Conservation (phyloP, 352 stramenopile genomes). For the Labyrinthula sp. region DNA sequence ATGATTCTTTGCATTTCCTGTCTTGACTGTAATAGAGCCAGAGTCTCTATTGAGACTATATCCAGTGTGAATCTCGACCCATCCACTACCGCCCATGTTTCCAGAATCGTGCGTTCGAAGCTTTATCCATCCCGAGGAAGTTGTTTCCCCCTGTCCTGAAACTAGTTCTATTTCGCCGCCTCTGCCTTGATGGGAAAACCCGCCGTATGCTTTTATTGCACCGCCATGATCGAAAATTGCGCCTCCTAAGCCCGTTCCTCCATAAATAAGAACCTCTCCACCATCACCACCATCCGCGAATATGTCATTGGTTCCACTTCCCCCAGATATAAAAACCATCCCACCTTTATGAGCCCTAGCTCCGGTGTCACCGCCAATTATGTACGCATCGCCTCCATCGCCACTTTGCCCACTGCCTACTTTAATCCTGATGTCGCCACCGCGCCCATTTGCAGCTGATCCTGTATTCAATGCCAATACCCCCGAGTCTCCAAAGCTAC, state of each 20-base stretch:
- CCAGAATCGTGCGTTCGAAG: constrained; percentile 6
- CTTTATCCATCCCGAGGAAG: constrained; percentile 4
- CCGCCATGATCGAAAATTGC: constrained; percentile 29
- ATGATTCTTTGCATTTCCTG: constrained; percentile 36
- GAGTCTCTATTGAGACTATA: constrained; percentile 28
- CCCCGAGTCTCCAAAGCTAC: constrained; percentile 37
- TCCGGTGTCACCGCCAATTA: constrained; percentile 36
- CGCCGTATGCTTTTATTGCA: constrained; percentile 35
- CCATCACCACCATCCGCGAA: constrained; percentile 35
- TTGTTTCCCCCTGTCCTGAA: constrained; percentile 15
- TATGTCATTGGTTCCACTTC: constrained; percentile 33
- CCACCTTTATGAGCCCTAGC: constrained; percentile 32
- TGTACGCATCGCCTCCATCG: constrained; percentile 40
- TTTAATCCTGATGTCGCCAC: constrained; percentile 44
- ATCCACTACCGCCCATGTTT: constrained; percentile 36
- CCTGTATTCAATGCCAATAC: constrained; percentile 45
- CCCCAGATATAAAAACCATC: constrained; percentile 40
- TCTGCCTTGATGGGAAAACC: constrained; percentile 5
- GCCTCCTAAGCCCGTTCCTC: constrained; percentile 30
- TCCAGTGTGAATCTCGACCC: constrained; percentile 38
- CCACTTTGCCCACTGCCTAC: constrained; percentile 38
- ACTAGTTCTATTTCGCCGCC: constrained; percentile 8
- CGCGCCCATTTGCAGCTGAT: constrained; percentile 37
- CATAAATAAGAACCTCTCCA: constrained; percentile 30
- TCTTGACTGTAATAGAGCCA: constrained; percentile 38